A percentile compares a stretch with the other conserved stretches of the same genome.
These are phyloP conservation scores for Diaporthe citrichinensis DNA, from an alignment of 2,329 filamentous ascomycete genomes.

Conservation along the genomic window DNA sequence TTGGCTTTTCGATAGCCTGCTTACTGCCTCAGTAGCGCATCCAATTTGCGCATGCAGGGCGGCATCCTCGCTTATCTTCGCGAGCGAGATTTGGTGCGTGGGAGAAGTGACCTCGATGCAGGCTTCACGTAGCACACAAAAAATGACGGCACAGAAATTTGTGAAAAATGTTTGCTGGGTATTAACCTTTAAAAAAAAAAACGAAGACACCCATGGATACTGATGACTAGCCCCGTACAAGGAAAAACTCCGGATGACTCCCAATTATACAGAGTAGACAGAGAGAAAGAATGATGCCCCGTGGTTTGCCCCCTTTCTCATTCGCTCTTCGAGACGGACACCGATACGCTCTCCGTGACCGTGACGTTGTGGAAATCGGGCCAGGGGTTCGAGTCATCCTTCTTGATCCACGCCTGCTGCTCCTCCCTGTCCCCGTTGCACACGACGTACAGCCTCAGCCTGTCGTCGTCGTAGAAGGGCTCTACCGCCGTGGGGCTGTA, in stretches of 20 bases:
- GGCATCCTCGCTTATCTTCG: slow-evolving; percentile 9
- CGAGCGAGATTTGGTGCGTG: not conserved
- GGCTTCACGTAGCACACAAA: not conserved
- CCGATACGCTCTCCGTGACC: slow-evolving; percentile 19
- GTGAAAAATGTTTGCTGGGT: not conserved
- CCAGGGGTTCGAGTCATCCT: slow-evolving; percentile 25
- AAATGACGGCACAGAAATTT: not conserved
- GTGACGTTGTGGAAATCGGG: slow-evolving; percentile 18
- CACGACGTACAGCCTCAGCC: slow-evolving; percentile 22
- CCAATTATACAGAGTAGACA: not conserved
- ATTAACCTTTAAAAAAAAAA: slow-evolving; percentile 21
- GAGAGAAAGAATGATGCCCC: not conserved
- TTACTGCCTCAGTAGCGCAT: slow-evolving; percentile 20
- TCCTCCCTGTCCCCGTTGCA: slow-evolving; percentile 34
- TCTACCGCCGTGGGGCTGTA: slow-evolving; percentile 35
- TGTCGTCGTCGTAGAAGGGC: not conserved
- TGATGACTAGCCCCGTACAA: slow-evolving; percentile 11
- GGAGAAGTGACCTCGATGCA: not conserved
- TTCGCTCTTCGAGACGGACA: slow-evolving; percentile 1
- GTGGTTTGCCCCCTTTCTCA: not conserved
- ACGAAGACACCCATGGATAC: not conserved
- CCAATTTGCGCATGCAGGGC: not conserved
- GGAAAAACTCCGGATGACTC: slow-evolving; percentile 2
- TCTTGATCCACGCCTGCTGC: slow-evolving; percentile 29
- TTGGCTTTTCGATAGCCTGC: slow-evolving; percentile 19